A percentile compares a stretch with the other conserved stretches of the same genome.
These are phyloP conservation scores for Thamnidium elegans DNA, from an alignment of 192 early-diverging fungal species.

Conservation along the genomic window DNA sequence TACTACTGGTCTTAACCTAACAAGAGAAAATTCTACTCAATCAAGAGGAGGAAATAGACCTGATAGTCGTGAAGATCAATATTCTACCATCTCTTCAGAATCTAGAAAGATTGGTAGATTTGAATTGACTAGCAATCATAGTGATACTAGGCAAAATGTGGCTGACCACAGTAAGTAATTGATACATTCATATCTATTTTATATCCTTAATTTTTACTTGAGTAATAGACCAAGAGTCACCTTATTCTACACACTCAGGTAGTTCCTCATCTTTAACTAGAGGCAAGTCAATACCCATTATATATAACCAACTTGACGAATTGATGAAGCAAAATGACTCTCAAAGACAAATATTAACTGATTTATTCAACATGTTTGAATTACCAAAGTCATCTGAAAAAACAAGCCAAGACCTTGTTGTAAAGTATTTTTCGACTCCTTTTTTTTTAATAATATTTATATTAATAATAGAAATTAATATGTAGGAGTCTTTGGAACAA, in stretches of 20 bases:
- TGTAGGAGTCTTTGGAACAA: slow-evolving; percentile 23
- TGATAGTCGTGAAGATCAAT: slow-evolving; percentile 3
- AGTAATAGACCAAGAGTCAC: slow-evolving; percentile 21
- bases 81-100: slow-evolving; percentile 11
- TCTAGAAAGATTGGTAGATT: slow-evolving; percentile 31
- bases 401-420: neutral
- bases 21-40: slow-evolving; percentile 6
- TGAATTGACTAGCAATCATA: slow-evolving; percentile 20
- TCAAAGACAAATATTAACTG: slow-evolving; percentile 37
- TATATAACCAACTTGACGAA: slow-evolving; percentile 37
- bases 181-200: neutral
- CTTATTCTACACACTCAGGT: slow-evolving; percentile 40
- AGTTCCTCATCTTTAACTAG: slow-evolving; percentile 33
- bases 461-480: slow-evolving; percentile 8
- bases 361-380: slow-evolving; percentile 21
- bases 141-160: neutral
- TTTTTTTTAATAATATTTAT: neutral
- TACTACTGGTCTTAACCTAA: neutral
- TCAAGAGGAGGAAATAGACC: neutral
- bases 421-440: neutral
- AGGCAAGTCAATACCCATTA: slow-evolving; percentile 10
- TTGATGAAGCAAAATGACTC: slow-evolving; percentile 47
- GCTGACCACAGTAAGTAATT: neutral
- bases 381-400: neutral
- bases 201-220: neutral